phyloP scores from a whole-genome alignment of 192 early-diverging fungal species.

The Podila minutissima region DNA sequence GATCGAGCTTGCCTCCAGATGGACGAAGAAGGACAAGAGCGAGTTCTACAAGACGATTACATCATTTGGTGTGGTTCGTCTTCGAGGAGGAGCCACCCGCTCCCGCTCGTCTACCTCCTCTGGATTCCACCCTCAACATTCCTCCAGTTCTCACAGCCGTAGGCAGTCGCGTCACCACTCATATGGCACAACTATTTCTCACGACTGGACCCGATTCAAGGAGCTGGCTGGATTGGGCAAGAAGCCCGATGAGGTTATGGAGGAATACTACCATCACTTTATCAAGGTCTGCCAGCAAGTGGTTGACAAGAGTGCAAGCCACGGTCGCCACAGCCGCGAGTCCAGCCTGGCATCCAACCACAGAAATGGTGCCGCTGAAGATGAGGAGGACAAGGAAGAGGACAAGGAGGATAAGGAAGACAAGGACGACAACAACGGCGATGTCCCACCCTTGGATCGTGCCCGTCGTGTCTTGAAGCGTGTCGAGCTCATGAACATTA shows the following conservation, averaged over 20 bases:
- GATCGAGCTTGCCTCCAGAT: constrained; percentile 54
- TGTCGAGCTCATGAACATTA: constrained; percentile 72
- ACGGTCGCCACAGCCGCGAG: constrained; percentile 12
- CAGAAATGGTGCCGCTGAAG: constrained; percentile 24
- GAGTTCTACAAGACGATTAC: constrained; percentile 66
- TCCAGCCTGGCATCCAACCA: constrained; percentile 32
- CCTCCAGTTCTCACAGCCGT: constrained; percentile 24
- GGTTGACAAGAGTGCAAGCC: constrained; percentile 37
- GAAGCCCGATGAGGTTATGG: constrained; percentile 75
- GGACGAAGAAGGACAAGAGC: constrained; percentile 62
- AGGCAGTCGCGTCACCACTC: constrained; percentile 6
- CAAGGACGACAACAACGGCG: constrained; percentile 53
- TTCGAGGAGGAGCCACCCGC: constrained; percentile 38
- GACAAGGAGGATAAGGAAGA: constrained; percentile 49
- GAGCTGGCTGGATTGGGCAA: constrained; percentile 69
- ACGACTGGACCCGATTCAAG: constrained; percentile 76
- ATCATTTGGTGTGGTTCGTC: constrained; percentile 64
- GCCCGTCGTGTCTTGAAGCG: constrained; percentile 76
- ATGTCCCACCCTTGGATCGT: constrained; percentile 71
- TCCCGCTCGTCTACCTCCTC: constrained; percentile 19
- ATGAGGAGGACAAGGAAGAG: constrained; percentile 44
- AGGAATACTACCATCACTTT: constrained; percentile 69
- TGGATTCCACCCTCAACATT: constrained; percentile 42
- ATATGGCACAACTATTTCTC: constrained; percentile 21
- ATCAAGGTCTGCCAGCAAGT: constrained; percentile 70